Base-by-base conservation (phyloP, 2,329 filamentous ascomycete genomes). In the Fusarium sp. region DNA sequence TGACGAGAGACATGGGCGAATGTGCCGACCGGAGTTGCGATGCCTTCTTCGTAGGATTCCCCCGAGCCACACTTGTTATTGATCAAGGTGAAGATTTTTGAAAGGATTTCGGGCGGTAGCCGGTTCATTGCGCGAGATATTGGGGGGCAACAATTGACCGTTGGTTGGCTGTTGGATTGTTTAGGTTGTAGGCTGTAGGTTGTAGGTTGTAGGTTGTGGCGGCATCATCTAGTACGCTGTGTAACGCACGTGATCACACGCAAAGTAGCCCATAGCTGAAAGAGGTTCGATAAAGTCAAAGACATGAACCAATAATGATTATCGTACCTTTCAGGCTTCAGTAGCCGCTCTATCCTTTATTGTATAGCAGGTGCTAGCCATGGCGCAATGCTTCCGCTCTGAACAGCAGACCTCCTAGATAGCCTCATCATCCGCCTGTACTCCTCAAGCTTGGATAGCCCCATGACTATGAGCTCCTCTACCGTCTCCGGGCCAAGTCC, bases 391-490 rank as follows among this genome's bases (percentile, higher is more conserved):
- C 19, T 35, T 11, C 17, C 48, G 8, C 38, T 31, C 8, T 27
- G 21, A 4, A 44, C 48, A 10, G 19, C 48, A n/a, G 48, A 43
- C 9, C 17, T 44, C 32, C 44, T 50, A 11, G 37, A 29, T 17
- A 33, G 29, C 21, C 49, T 51, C 23, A 51, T 9, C 39, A 45
- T 27, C 9, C 19, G 45, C 31, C 29, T 51, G 9, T 51, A 51
- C 15, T 45, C 49, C 39, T 51, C 49, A 19, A 51, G 37, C 39
- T 51, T 29, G 10, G 49, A 44, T 38, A 51, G 45, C 23, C 49
- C 49, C 21, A 51, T 19, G 8, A 51, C 23, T 11, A 51, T 41
- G 31, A 51, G 39, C 25, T 51, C 49, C 39, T 51, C 49, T 1
- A 51, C 3, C 10, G 39, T 51, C 38, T 51, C 39, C 14, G 29